Conservation (phyloP, 352 stramenopile genomes). For the Phytopythium montanum region DNA sequence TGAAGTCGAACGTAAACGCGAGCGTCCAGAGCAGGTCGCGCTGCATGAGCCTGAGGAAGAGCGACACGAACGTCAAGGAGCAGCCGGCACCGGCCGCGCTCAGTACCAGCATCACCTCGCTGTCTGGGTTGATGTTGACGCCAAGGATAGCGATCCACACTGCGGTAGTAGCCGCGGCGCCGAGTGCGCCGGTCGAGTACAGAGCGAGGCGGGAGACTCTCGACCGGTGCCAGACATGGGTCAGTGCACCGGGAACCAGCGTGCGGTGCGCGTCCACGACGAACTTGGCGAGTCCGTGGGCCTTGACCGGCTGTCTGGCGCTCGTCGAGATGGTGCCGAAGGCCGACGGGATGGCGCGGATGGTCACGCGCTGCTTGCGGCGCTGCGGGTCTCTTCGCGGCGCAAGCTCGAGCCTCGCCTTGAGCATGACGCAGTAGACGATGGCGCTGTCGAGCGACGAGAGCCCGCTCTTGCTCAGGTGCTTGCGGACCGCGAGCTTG, state of each 20-base stretch:
- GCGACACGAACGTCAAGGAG: background rate
- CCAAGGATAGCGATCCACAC: background rate
- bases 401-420: background rate
- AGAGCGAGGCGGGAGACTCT: background rate
- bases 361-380: background rate
- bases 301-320: slow-evolving; percentile 4
- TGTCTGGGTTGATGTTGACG: background rate
- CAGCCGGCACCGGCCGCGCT: background rate
- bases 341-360: background rate
- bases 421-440: slow-evolving; percentile 4
- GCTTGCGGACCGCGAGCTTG: slow-evolving; percentile 5
- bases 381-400: background rate
- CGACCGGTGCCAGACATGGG: background rate
- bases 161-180: background rate
- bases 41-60: background rate
- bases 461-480: background rate
- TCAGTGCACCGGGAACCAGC: background rate
- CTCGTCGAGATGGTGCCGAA: background rate
- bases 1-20: slow-evolving; percentile 3
- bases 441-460: background rate
- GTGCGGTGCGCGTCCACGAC: background rate
- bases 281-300: background rate
- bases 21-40: slow-evolving; percentile 2
- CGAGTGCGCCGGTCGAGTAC: background rate
- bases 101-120: background rate